Evolutionary conservation across 140 eudicot genomes (phyloP).

Genomic region (Anethum foeniculum): DNA sequence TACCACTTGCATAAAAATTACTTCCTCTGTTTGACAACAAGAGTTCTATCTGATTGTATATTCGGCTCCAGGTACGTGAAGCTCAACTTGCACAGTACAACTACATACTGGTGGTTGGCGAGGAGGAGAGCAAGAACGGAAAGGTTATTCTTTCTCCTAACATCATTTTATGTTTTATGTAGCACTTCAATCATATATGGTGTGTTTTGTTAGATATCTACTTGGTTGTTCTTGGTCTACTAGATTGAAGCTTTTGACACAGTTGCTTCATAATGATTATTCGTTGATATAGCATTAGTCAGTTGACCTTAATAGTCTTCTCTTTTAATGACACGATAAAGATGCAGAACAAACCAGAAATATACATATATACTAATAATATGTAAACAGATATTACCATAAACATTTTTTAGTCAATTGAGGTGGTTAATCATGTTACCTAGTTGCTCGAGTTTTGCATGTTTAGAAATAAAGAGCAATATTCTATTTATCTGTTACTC

Average conservation of each 20-base stretch:
- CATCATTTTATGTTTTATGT: neutral
- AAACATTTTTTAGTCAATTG: neutral
- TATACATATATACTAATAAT: neutral
- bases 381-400: neutral
- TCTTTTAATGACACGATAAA: neutral
- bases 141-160: constrained; percentile 28
- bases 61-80: constrained; percentile 67
- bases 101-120: constrained; percentile 89
- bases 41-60: neutral
- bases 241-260: neutral
- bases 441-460: neutral
- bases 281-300: neutral
- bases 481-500: neutral
- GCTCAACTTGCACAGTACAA: constrained; percentile 85
- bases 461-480: neutral
- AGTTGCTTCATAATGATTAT: neutral
- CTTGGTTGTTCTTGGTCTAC: neutral
- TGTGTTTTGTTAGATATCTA: neutral
- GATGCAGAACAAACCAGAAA: neutral
- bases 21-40: neutral
- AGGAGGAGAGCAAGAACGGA: constrained; percentile 55
- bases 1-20: neutral
- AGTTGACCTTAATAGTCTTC: neutral
- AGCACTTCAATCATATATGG: neutral
- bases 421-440: neutral